These are phyloP conservation scores for Phytophthora tubulina DNA, from an alignment of 352 stramenopile species.

Conservation along the genomic window DNA sequence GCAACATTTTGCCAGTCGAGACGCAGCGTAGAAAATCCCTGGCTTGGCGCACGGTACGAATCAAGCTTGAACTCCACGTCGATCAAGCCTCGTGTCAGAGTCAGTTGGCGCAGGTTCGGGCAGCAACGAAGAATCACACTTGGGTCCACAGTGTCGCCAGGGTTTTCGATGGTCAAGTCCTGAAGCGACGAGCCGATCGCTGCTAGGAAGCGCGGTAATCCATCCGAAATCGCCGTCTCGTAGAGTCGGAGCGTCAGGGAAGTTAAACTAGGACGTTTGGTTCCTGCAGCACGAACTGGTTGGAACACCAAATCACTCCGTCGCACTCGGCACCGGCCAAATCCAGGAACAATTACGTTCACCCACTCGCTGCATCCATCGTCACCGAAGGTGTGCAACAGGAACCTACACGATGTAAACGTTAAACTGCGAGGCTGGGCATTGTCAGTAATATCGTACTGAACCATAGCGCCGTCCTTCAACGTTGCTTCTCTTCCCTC, in stretches of 20 bases:
- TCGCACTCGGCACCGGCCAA: conserved; percentile 25
- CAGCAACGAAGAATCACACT: conserved; percentile 29
- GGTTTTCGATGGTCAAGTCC: conserved; percentile 22
- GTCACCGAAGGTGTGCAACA: conserved; percentile 26
- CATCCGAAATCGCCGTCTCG: conserved; percentile 3
- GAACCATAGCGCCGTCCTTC: conserved; percentile 19
- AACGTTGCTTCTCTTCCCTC: conserved; percentile 22
- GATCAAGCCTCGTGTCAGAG: conserved; percentile 15
- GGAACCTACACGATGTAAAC: conserved; percentile 15
- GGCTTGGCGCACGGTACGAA: not conserved
- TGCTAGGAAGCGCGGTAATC: conserved; percentile 22
- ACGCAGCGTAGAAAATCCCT: conserved; percentile 15
- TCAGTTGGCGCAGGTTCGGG: conserved; percentile 26
- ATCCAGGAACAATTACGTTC: conserved; percentile 8
- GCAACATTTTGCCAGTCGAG: conserved; percentile 19
- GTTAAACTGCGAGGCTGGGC: conserved; percentile 23
- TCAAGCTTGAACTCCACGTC: conserved; percentile 19
- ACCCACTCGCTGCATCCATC: conserved; percentile 30
- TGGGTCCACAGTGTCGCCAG: conserved; percentile 11
- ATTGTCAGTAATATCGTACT: conserved; percentile 18
- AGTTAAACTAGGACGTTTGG: not conserved
- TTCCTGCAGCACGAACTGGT: not conserved
- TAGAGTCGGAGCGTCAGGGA: conserved; percentile 13
- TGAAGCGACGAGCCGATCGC: conserved; percentile 19
- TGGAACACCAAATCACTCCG: conserved; percentile 18